These are phyloP conservation scores for Scleromitrula shiraiana DNA, from an alignment of 2,329 filamentous ascomycete species.

Conservation along the genomic window DNA sequence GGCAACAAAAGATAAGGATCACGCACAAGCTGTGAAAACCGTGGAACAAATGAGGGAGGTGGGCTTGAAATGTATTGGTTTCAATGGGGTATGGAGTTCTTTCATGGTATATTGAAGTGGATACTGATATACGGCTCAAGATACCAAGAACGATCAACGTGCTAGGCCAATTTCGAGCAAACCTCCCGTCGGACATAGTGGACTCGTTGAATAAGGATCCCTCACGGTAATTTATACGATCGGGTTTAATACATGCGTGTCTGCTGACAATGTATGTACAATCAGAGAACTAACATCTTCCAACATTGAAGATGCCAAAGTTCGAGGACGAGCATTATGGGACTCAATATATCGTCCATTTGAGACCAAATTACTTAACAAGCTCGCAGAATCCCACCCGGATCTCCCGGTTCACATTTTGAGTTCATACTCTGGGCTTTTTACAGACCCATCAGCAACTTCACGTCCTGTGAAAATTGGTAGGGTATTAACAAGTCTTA, in stretches of 20 bases:
- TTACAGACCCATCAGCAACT: constrained; percentile 55
- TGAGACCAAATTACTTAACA: constrained; percentile 60
- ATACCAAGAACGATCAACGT: constrained; percentile 80
- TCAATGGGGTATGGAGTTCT: constrained; percentile 48
- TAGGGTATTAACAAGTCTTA: constrained; percentile 61
- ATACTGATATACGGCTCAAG: constrained; percentile 10
- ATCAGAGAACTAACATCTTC: constrained; percentile 21
- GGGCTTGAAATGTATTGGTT: constrained; percentile 69
- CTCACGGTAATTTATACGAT: constrained; percentile 35
- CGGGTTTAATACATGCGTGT: not conserved
- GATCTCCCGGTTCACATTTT: constrained; percentile 77
- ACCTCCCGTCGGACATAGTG: constrained; percentile 50
- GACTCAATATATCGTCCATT: constrained; percentile 69
- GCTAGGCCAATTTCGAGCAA: constrained; percentile 60
- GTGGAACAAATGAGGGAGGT: constrained; percentile 70
- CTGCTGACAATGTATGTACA: not conserved
- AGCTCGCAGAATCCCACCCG: constrained; percentile 68
- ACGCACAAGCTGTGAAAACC: constrained; percentile 19
- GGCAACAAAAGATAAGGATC: constrained; percentile 21
- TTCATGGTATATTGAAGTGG: not conserved
- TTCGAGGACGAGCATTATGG: constrained; percentile 62
- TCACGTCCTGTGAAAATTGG: constrained; percentile 47
- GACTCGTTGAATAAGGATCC: constrained; percentile 46
- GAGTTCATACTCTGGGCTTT: constrained; percentile 64
- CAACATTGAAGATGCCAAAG: constrained; percentile 47